Evolutionary conservation across 1,284 basidiomycete genomes (phyloP), one percentile per base, ranked within the genome.

Genomic region (Sphagnurus paluster): DNA sequence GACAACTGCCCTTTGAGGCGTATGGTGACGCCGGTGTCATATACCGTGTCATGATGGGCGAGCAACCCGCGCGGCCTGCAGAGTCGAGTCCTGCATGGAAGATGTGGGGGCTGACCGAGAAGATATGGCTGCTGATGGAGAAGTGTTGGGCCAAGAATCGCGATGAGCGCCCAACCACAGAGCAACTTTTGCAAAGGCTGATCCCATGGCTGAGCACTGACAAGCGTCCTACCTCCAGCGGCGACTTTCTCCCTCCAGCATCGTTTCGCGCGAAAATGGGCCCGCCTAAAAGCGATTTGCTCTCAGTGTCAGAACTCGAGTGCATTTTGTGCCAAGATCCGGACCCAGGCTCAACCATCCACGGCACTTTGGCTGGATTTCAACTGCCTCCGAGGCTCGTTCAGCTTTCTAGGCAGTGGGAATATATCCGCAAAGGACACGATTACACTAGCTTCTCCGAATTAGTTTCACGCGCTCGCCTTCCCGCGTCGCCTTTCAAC

Each of bases 1-100:
- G 36, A 9, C 41, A 44, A 9, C 13, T 43, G 9, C 46, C 47
- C 11, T 46, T 43, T 23, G 37, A 42, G 14, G 50, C 45, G 28
- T 13, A 23, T 4, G 16, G 42, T n/a, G 46, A 48, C 8, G 5
- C 42, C 6, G 36, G 43, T 19, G 23, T 52, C 13, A 34, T 52
- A 20, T 13, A 28, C 23, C 38, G 41, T 23, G 40, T 52, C 4
- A 30, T 25, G 30, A 17, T 21, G 8, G 51, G 51, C 14, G 28
- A 13, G 5, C 29, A 13, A 13, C 51, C 51, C 16, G 42, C 51
- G 17, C 36, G 21, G 17, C 49, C 49, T 2, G 23, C 36, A 6
- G 5, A 32, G 2, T 39, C 43, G 1, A 50, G 44, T 14, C 33
- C 19, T 13, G 34, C 44, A 23, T 50, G 48, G 48, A 23, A 19